Conservation (phyloP, 2,329 filamentous ascomycete species). For the Thielaviopsis populi region DNA sequence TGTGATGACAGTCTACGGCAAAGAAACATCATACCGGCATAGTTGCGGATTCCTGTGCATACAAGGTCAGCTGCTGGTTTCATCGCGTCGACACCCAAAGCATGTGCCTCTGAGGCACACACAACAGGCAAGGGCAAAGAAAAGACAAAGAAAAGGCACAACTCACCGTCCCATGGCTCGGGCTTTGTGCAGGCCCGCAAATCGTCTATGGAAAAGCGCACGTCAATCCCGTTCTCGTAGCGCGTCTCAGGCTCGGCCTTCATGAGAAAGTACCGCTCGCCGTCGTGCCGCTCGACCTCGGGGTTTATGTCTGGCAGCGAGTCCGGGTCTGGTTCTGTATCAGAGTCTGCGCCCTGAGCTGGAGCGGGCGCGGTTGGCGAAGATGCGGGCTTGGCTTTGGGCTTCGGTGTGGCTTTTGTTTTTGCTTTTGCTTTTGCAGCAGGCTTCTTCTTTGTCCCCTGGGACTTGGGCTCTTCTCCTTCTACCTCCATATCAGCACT, state of each 20-base stretch:
- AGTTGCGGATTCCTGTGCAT: constrained; percentile 33
- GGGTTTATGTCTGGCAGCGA: constrained; percentile 27
- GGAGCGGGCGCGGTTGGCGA: not conserved
- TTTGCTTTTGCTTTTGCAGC: not conserved
- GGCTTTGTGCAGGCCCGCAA: constrained; percentile 55
- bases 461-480: not conserved
- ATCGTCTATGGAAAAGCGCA: constrained; percentile 91
- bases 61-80: constrained; percentile 1
- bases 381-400: constrained; percentile 6
- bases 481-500: not conserved
- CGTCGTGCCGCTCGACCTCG: constrained; percentile 27
- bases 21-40: constrained; percentile 27
- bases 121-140: constrained; percentile 3
- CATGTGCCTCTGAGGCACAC: constrained; percentile 1
- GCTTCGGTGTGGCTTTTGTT: not conserved
- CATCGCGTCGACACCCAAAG: not conserved
- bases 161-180: constrained; percentile 81
- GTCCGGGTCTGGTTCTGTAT: constrained; percentile 23
- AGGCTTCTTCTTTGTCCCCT: not conserved
- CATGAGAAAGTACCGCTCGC: constrained; percentile 57
- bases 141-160: too few relatives aligned
- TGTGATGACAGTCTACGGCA: too few relatives aligned
- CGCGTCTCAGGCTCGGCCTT: constrained; percentile 82
- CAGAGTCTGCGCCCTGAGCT: constrained; percentile 7
- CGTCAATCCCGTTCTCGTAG: constrained; percentile 72